These are phyloP conservation scores for Ophidiomyces ophidiicola DNA, from an alignment of 2,329 filamentous ascomycete species.

Conservation along the genomic window DNA sequence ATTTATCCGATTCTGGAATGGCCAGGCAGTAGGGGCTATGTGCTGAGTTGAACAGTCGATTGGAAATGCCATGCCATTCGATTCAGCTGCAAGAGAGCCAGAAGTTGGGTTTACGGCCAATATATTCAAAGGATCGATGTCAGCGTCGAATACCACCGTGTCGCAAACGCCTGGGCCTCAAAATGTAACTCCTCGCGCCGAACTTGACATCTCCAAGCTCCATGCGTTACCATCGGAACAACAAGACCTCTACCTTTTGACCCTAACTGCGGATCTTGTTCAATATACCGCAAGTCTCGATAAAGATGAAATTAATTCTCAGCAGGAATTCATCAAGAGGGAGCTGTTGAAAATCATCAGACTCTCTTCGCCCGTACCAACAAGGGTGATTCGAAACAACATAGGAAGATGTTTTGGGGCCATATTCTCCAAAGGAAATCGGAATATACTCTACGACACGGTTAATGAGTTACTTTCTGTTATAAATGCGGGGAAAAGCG, in stretches of 20 bases:
- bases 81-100: neutral
- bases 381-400: constrained; percentile 80
- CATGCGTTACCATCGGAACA: constrained; percentile 84
- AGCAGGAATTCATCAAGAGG: constrained; percentile 86
- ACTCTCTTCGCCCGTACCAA: constrained; percentile 66
- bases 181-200: constrained; percentile 32
- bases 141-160: constrained; percentile 25
- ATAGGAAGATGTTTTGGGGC: constrained; percentile 71
- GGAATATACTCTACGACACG: constrained; percentile 85
- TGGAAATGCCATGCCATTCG: neutral
- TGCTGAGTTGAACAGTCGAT: neutral
- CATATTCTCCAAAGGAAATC: constrained; percentile 72
- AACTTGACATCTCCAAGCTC: constrained; percentile 83
- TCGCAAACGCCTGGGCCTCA: constrained; percentile 26
- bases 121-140: constrained; percentile 23
- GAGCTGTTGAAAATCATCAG: constrained; percentile 89
- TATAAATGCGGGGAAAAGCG: constrained; percentile 60
- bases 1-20: constrained; percentile 7
- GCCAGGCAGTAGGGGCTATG: neutral
- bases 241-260: constrained; percentile 86
- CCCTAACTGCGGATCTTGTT: constrained; percentile 69
- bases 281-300: constrained; percentile 63
- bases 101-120: neutral
- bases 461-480: constrained; percentile 75
- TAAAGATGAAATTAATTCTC: constrained; percentile 67